These are phyloP conservation scores for Aspergillus carbonarius DNA, from an alignment of 2,329 filamentous ascomycete species.

Conservation along the genomic window DNA sequence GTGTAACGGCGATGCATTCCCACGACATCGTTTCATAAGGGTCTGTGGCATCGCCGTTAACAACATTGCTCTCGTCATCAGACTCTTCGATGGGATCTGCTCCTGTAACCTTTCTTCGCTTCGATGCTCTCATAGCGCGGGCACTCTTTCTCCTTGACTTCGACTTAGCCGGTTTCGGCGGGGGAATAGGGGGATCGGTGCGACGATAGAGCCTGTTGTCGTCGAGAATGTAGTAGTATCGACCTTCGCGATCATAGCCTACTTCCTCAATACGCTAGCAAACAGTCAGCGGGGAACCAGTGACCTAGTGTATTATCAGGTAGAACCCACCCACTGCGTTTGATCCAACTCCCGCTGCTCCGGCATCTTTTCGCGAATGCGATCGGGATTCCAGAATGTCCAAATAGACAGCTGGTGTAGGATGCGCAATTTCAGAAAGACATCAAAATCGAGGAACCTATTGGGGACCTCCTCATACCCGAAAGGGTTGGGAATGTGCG, in stretches of 20 bases:
- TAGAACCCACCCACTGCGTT: constrained; percentile 69
- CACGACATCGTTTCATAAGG: constrained; percentile 76
- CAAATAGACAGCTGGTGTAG: constrained; percentile 87
- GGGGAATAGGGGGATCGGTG: constrained; percentile 68
- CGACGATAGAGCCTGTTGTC: constrained; percentile 90
- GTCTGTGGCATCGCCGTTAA: constrained; percentile 43
- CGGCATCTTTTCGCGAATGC: constrained; percentile 80
- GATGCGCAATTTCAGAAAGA: constrained; percentile 74
- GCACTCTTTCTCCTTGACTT: constrained; percentile 66
- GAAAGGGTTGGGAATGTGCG: constrained; percentile 74
- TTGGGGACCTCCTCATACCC: constrained; percentile 70
- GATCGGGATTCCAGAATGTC: constrained; percentile 83
- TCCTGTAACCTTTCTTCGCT: constrained; percentile 61
- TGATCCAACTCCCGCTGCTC: constrained; percentile 80
- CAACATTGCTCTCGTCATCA: constrained; percentile 46
- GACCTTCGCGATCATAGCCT: constrained; percentile 85
- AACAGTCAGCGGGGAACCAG: constrained; percentile 8
- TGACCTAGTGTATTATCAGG: neutral
- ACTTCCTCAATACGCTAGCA: constrained; percentile 46
- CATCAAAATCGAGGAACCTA: constrained; percentile 77
- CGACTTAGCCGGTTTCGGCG: constrained; percentile 57
- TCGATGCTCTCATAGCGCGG: constrained; percentile 66
- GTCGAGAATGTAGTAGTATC: constrained; percentile 85
- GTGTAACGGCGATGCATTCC: constrained; percentile 84
- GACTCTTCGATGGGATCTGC: constrained; percentile 40